Base-by-base conservation (phyloP, 1,139 yeast species). In the Pichia sp. region DNA sequence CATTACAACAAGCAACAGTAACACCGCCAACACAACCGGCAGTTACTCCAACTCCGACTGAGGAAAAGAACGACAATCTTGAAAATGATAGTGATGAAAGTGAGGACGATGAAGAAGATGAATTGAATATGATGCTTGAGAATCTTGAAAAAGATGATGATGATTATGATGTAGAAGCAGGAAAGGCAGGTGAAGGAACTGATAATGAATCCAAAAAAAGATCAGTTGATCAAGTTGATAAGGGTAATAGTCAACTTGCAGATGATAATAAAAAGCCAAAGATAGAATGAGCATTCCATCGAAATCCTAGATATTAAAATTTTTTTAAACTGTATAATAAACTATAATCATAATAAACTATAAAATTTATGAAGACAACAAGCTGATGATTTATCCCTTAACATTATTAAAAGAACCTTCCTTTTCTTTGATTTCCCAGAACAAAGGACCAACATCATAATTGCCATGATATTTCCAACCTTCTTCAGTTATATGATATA, bases 381-480 rank as follows among this genome's bases (percentile, higher is more conserved):
- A 27, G 7, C n/a, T 3, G 4, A n/a, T n/a, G n/a, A 32, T 15
- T 46, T 68, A 82, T 47, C 79, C 84, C 34, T 82, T 80, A 43
- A 92, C 96, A 62, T 90, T 88, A 67, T 87, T 87, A 71, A 92
- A 92, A 9, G 97, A 89, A 47, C 85, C 79, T 68, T 92, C 98
- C 62, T 79, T 72, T 62, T 78, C 90, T 69, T 90, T 90, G 59
- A 87, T 79, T 62, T 88, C 95, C 90, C 96, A 92, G 73, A 92
- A 87, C 51, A 86, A 76, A 45, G 86, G 82, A 53, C 95, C 96
- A 54, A 90, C 96, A 65, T 90, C 90, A 68, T 82, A 84, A 68
- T 92, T 90, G 55, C 99, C 99, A 63, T 92, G 97, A 72, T 80
- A 92, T 38, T 78, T 77, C 98, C 98, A 94, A 45, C 99, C 98